Conservation (phyloP, 2,329 filamentous ascomycete genomes). For the Ophiosphaerella narmari region DNA sequence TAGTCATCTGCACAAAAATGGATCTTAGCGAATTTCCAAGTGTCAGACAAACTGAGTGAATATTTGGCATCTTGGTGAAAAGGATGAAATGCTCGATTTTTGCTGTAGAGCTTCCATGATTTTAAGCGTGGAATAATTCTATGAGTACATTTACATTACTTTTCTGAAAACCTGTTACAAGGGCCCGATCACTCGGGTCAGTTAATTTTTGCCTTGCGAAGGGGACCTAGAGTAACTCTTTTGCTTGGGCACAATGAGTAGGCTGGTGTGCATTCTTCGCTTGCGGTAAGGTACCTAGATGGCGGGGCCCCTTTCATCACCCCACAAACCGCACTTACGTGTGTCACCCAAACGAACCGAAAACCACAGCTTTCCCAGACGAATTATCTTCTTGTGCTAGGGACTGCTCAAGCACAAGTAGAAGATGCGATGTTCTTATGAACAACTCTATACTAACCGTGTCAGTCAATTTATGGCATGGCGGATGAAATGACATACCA, state of each 20-base stretch:
- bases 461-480: neutral
- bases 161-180: no score
- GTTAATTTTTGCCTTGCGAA: slow-evolving; percentile 8
- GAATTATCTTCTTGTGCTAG: slow-evolving; percentile 62
- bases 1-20: neutral
- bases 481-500: slow-evolving; percentile 57
- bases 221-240: neutral
- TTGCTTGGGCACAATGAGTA: neutral
- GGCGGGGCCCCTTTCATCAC: neutral
- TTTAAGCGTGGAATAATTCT: no score
- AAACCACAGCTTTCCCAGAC: slow-evolving; percentile 70
- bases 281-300: neutral
- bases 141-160: no score
- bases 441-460: slow-evolving; percentile 26
- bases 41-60: neutral
- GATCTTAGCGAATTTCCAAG: neutral
- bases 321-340: neutral
- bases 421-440: slow-evolving; percentile 38
- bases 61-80: neutral
- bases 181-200: slow-evolving; percentile 34
- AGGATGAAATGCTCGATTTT: neutral
- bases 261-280: neutral
- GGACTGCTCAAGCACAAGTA: slow-evolving; percentile 65
- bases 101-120: neutral
- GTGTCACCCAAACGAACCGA: slow-evolving; percentile 55